Evolutionary conservation across 2,329 filamentous ascomycete species (phyloP).

Genomic region (Lasiodiplodia hormozganensis): DNA sequence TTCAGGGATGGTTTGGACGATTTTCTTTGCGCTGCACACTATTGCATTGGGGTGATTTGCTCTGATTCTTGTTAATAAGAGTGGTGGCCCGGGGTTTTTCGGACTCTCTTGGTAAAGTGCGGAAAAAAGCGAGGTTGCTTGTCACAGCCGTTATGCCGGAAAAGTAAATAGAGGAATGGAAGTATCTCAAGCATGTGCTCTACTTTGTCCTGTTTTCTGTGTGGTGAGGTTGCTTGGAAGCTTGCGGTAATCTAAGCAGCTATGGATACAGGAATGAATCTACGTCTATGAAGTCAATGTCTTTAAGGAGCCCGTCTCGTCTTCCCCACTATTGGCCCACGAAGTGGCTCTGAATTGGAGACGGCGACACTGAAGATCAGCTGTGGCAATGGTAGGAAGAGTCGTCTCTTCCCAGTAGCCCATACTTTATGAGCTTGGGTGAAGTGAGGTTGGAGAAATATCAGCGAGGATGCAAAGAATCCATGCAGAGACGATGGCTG

Average conservation of each 20-base stretch:
- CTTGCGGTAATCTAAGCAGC: neutral
- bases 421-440: too few species aligned
- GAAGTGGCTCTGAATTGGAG: too few species aligned
- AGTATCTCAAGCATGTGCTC: neutral
- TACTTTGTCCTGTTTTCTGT: neutral
- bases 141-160: neutral
- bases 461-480: too few species aligned
- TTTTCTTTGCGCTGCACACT: neutral
- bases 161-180: neutral
- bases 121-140: neutral
- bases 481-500: too few species aligned
- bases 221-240: neutral
- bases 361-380: too few species aligned
- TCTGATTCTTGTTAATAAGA: neutral
- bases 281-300: too few species aligned
- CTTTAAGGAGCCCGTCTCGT: too few species aligned
- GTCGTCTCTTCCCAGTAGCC: too few species aligned
- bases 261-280: too few species aligned
- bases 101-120: neutral
- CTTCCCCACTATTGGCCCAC: too few species aligned
- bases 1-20: neutral
- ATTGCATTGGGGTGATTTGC: slow-evolving; percentile 12
- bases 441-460: too few species aligned
- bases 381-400: too few species aligned
- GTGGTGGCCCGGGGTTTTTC: neutral